These are phyloP conservation scores for Wickerhamiella parazyma DNA, from an alignment of 805 yeast genomes.

Conservation along the genomic window DNA sequence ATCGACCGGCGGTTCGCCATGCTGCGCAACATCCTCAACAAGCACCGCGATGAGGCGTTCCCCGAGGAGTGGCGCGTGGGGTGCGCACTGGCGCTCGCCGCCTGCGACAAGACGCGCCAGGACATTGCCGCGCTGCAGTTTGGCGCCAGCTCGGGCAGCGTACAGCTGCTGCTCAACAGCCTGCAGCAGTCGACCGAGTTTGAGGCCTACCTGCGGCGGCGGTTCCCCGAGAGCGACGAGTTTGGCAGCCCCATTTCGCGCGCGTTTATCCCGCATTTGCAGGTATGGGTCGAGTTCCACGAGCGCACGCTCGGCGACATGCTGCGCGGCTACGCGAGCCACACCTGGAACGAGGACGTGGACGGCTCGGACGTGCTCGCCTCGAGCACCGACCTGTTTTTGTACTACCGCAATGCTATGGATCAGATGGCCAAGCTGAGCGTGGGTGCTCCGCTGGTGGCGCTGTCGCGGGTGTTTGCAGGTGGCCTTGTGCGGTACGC, in stretches of 20 bases:
- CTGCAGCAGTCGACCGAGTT: slow-evolving; percentile 71
- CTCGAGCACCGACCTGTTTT: slow-evolving; percentile 78
- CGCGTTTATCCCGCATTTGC: slow-evolving; percentile 74
- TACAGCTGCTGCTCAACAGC: slow-evolving; percentile 53
- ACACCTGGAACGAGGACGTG: slow-evolving; percentile 7
- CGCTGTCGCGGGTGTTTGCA: slow-evolving; percentile 46
- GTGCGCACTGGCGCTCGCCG: slow-evolving; percentile 42
- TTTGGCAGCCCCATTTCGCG: slow-evolving; percentile 38
- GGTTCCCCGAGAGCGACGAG: slow-evolving; percentile 22
- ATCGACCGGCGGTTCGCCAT: slow-evolving; percentile 68
- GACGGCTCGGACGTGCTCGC: slow-evolving; percentile 41
- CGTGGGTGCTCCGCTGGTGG: slow-evolving; percentile 31
- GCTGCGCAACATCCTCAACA: slow-evolving; percentile 54
- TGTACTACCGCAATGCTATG: slow-evolving; percentile 57
- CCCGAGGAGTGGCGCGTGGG: slow-evolving; percentile 64
- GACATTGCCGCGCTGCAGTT: slow-evolving; percentile 43
- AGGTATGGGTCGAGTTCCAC: slow-evolving; percentile 79
- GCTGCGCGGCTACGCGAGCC: slow-evolving; percentile 1
- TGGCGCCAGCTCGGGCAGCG: slow-evolving; percentile 26
- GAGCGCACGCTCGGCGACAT: slow-evolving; percentile 29
- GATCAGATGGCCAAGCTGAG: slow-evolving; percentile 53
- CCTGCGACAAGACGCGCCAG: slow-evolving; percentile 54
- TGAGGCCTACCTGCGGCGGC: slow-evolving; percentile 45
- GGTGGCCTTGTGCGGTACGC: slow-evolving; percentile 52
- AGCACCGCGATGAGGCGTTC: slow-evolving; percentile 42